These are phyloP conservation scores for Acacia concinna DNA, from an alignment of 331 rosid species.

Conservation along the genomic window DNA sequence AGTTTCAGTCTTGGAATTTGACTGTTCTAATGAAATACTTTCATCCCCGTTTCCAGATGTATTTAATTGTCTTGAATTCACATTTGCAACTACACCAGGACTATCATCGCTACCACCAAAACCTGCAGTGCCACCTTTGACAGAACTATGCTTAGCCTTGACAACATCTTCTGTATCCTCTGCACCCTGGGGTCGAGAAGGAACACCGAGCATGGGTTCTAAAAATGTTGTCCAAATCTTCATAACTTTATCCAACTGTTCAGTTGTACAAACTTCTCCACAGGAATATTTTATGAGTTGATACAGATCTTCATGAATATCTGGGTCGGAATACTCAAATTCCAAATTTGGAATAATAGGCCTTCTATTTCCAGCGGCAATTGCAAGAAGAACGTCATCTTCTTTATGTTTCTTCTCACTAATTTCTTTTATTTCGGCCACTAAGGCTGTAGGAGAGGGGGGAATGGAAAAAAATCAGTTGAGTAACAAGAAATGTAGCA, in stretches of 20 bases:
- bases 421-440: constrained; percentile 92
- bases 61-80: constrained; percentile 55
- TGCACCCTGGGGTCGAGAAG: constrained; percentile 78
- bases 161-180: constrained; percentile 91
- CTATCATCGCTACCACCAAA: constrained; percentile 68
- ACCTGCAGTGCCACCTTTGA: constrained; percentile 48
- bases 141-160: constrained; percentile 56
- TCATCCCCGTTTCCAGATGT: constrained; percentile 69
- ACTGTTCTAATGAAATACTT: constrained; percentile 63
- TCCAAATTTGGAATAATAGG: constrained; percentile 90
- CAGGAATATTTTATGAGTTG: constrained; percentile 93
- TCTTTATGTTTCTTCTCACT: constrained; percentile 96
- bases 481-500: constrained; percentile 21
- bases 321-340: constrained; percentile 77
- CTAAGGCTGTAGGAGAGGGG: constrained; percentile 60
- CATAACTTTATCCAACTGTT: constrained; percentile 91
- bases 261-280: constrained; percentile 91
- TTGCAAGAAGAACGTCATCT: constrained; percentile 90
- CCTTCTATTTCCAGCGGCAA: constrained; percentile 94
- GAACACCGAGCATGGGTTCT: constrained; percentile 91
- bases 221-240: constrained; percentile 95
- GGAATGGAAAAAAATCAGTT: constrained; percentile 10
- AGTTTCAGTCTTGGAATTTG: constrained; percentile 67
- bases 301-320: constrained; percentile 90
- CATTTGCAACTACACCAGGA: constrained; percentile 59